Evolutionary conservation across 306 rosid genomes (phyloP), one percentile per base, ranked within the genome.

Genomic region (Quercus bicolor): DNA sequence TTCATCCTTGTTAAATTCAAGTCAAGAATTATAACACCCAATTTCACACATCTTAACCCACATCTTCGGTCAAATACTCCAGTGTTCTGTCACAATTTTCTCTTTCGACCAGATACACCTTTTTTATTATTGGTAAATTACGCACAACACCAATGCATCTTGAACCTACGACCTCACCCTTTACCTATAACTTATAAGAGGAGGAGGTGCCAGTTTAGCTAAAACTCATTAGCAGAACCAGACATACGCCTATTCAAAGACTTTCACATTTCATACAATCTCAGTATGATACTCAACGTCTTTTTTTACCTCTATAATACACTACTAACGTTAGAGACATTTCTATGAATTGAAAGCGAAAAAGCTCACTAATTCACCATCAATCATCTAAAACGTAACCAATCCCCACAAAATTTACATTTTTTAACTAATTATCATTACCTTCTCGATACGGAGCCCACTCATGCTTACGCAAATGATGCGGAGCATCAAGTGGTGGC

Each of bases 401-500:
- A 68, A 0, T 19, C 19, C 21, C 7, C 51, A 0, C n/a, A 43
- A 18, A 66, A 33, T 19, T 66, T 7, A 34, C 11, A 12, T 16
- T 33, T 34, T 8, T 1, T 1, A 7, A 34, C 24, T n/a, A 68
- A 29, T 29, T 78, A 74, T 4, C 83, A 68, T 78, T 12, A 96
- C 99, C 99, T 88, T 93, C 99, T 18, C 99, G 86, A 80, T 84
- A 91, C 0, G 84, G 85, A 80, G 88, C 97, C 99, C 99, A 96
- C 68, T 96, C 98, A 6, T 96, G 99, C 77, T 89, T 96, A 71
- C 99, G 97, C 81, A 96, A 81, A 89, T 96, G 99, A 81, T 96
- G 98, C 4, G 98, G 99, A 52, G 99, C 97, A 79, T 96, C 99
- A 80, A 96, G 93, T 26, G 99, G 98, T 56, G 99, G 99, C 87